These are phyloP conservation scores for Paraleonurus japonicus DNA, from an alignment of 257 asterid species.

Conservation along the genomic window DNA sequence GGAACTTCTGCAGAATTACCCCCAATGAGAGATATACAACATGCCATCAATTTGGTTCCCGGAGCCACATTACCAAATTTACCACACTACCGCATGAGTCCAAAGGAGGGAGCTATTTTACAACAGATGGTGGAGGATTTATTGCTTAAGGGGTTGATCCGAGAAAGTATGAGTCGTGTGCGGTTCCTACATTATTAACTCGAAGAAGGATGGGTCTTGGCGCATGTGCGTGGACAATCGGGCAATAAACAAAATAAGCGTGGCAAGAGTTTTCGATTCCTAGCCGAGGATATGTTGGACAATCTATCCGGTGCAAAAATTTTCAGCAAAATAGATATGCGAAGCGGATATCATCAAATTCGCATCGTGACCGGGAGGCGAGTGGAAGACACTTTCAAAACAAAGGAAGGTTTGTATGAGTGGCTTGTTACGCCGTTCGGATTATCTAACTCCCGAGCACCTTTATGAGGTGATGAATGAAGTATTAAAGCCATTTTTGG, in stretches of 20 bases:
- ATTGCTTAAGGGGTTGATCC: neutral
- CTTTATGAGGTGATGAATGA: neutral
- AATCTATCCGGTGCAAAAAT: neutral
- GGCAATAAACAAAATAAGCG: neutral
- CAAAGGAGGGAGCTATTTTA: neutral
- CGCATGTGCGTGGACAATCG: neutral
- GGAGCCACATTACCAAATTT: neutral
- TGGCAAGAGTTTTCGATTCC: neutral
- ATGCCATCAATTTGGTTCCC: neutral
- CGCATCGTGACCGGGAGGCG: neutral
- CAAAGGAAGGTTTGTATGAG: neutral
- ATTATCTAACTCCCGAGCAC: neutral
- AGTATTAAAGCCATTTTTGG: neutral
- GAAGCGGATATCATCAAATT: neutral
- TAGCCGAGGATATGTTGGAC: neutral
- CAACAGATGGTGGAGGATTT: constrained; percentile 1
- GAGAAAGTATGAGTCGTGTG: neutral
- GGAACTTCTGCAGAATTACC: neutral
- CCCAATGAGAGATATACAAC: neutral
- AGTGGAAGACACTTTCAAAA: neutral
- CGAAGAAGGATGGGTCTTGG: neutral
- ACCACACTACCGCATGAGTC: neutral
- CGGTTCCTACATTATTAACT: neutral
- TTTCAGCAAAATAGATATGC: neutral
- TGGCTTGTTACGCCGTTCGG: neutral